phyloP scores from a whole-genome alignment of 345 rosid genomes.

The Rhizophora mangle region DNA sequence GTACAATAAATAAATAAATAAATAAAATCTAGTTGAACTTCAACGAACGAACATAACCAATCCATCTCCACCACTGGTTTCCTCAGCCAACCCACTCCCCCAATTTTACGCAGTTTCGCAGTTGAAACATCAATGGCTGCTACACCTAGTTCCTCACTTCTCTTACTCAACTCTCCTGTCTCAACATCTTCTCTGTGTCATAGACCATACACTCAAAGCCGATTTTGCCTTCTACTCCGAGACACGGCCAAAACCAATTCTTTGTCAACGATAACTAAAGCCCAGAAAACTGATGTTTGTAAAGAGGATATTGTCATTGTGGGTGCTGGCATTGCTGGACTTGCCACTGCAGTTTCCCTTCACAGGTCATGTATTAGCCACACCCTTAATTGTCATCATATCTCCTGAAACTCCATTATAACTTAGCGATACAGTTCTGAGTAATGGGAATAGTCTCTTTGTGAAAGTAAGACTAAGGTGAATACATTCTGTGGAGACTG shows the following conservation, averaged over 20 bases:
- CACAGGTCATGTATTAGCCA: conserved; percentile 39
- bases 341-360: conserved; percentile 84
- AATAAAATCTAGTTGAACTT: too few species aligned
- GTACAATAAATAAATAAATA: too few species aligned
- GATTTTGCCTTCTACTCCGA: conserved; percentile 24
- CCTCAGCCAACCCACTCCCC: too few species aligned
- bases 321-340: conserved; percentile 90
- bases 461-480: too few species aligned
- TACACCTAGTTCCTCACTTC: conserved; percentile 13
- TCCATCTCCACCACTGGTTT: too few species aligned
- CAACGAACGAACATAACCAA: too few species aligned
- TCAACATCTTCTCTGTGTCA: conserved; percentile 15
- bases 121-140: too few species aligned
- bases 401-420: neutral
- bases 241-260: conserved; percentile 26
- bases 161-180: conserved; percentile 25
- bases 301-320: conserved; percentile 66
- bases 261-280: conserved; percentile 19
- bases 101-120: too few species aligned
- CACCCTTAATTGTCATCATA: neutral
- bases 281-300: conserved; percentile 26
- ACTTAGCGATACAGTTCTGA: too few species aligned
- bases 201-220: conserved; percentile 11
- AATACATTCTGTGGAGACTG: too few species aligned
- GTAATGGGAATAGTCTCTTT: too few species aligned